Evolutionary conservation across 106 monocot species (phyloP), one percentile per base, ranked within the genome.

Genomic region (Dioscorea dumetorum): DNA sequence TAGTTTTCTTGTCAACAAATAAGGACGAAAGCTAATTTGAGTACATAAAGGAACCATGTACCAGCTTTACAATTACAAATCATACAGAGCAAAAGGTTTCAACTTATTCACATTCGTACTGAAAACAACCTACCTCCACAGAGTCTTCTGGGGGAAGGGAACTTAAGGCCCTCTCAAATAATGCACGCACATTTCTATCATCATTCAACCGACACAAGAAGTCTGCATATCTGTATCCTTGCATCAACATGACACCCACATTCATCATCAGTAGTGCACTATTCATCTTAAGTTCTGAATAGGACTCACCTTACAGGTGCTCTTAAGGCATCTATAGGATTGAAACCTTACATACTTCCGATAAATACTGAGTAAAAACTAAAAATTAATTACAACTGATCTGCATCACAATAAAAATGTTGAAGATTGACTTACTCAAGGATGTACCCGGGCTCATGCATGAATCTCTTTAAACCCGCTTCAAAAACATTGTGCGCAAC

Each of bases 401-500:
- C 16, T 48, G 8, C 17, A 21, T 65, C 14, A 60, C 33, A 20
- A 67, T 16, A 62, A 62, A 14, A 20, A 58, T 61, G n/a, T 8
- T 31, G 48, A 52, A 22, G 6, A 61, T 22, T 28, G 71, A 75
- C 79, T 72, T 90, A 97, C 97, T 97, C 92, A 77, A 97, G 86
- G 59, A 97, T 90, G 67, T 97, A 97, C 49, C 80, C 87, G 62
- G 91, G 92, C 69, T 92, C 97, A 62, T 97, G 79, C 82, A 92
- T 92, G 71, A 92, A 97, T 77, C 74, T 86, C 76, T 89, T 92
- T 49, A 97, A 72, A 32, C 97, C 97, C 71, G 74, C 80, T 70
- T 97, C 97, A 83, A 97, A 97, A 69, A 97, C 80, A 83, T 83
- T 97, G 61, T 92, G 88, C 18, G 97, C 97, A 66, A 87, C 82